Evolutionary conservation across 1,284 basidiomycete species (phyloP).

Genomic region (Ceratobasidium theobromae): DNA sequence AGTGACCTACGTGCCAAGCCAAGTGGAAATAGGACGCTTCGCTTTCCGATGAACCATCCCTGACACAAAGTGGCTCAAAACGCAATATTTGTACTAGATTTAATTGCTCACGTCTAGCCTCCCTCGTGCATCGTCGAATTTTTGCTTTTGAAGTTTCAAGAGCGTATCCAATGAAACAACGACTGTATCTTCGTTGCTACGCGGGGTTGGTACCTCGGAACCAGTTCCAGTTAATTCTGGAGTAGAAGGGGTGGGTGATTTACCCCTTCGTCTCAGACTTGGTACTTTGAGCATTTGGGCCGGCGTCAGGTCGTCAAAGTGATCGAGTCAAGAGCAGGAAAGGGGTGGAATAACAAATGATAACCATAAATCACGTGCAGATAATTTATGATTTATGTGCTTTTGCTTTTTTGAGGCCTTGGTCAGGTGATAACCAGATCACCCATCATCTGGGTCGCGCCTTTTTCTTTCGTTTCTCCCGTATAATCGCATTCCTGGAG

Average conservation of each 20-base stretch:
- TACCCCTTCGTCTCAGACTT: not conserved
- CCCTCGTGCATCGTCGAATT: constrained; percentile 5
- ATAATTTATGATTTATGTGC: no score
- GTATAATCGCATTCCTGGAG: no score
- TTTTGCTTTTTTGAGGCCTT: no score
- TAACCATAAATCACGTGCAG: no score
- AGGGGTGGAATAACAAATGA: not conserved
- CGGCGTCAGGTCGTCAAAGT: not conserved
- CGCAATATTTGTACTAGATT: not conserved
- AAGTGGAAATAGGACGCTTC: constrained; percentile 34
- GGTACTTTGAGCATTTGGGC: not conserved
- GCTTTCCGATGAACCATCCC: constrained; percentile 30
- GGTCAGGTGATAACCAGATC: no score
- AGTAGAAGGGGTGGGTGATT: not conserved
- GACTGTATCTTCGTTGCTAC: constrained; percentile 3
- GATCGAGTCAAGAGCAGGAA: not conserved
- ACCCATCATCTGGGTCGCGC: no score
- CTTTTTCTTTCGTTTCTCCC: no score
- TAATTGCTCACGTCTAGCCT: not conserved
- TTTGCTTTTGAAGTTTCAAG: constrained; percentile 18
- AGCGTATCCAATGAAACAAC: constrained; percentile 12
- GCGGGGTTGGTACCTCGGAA: constrained; percentile 18
- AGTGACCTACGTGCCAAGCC: constrained; percentile 33
- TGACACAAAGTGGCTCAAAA: not conserved
- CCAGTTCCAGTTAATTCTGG: not conserved